A percentile compares a stretch with the other conserved stretches of the same genome.
Conservation (phyloP, 345 rosid species). For the Erysimum cheiranthoides region DNA sequence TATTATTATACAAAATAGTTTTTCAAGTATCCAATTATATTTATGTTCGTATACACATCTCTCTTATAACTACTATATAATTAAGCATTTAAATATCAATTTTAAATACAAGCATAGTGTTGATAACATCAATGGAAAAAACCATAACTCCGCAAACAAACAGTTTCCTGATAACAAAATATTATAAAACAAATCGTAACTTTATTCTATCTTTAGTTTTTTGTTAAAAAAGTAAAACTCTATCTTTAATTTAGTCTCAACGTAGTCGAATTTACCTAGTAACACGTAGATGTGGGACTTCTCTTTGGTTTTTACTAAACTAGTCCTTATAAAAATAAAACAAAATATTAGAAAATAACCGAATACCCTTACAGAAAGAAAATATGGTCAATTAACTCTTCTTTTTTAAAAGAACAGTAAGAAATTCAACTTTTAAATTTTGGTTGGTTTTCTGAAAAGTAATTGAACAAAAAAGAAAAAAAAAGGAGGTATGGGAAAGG, state of each 20-base stretch:
- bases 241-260: too few species aligned
- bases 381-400: slow-evolving; percentile 10
- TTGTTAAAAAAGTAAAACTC: too few species aligned
- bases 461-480: slow-evolving; percentile 30
- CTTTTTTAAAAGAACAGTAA: neutral
- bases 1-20: neutral
- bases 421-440: slow-evolving; percentile 18
- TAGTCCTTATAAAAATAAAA: neutral
- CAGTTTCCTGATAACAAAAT: too few species aligned
- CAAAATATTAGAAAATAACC: neutral
- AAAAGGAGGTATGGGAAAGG: slow-evolving; percentile 48
- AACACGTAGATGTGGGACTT: neutral
- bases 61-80: neutral
- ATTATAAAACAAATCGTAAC: neutral
- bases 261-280: neutral
- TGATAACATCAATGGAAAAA: neutral
- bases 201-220: neutral
- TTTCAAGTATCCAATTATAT: neutral
- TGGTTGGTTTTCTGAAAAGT: slow-evolving; percentile 45
- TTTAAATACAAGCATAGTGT: neutral
- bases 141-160: too few species aligned
- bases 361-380: slow-evolving; percentile 23
- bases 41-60: neutral
- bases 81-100: too few species aligned
- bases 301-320: neutral